Percentiles rank a stretch among this genome's conserved stretches.
phyloP scores from a whole-genome alignment of 2,329 filamentous ascomycete genomes.

The Xylariales sp. region DNA sequence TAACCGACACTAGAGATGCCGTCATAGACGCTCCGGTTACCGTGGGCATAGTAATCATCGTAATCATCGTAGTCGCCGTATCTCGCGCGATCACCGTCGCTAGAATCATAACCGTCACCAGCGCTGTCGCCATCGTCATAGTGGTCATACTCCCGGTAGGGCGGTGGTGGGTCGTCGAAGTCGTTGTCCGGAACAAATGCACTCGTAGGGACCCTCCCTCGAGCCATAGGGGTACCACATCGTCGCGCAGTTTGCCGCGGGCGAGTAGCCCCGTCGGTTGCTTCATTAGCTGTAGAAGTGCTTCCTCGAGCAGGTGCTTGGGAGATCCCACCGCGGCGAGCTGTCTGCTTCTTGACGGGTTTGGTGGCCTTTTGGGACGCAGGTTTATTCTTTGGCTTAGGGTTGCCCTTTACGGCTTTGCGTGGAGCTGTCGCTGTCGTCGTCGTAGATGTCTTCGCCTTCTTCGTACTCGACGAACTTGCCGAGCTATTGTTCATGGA shows the following conservation, averaged over 20 bases:
- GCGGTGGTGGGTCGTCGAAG: slow-evolving; percentile 41
- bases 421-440: slow-evolving; percentile 38
- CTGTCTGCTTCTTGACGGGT: slow-evolving; percentile 37
- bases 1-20: too few relatives aligned
- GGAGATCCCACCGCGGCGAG: slow-evolving; percentile 41
- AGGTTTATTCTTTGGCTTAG: slow-evolving; percentile 25
- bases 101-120: neutral
- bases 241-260: slow-evolving; percentile 47
- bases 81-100: slow-evolving; percentile 11
- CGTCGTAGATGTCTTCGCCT: slow-evolving; percentile 42
- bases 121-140: slow-evolving; percentile 20
- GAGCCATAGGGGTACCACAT: slow-evolving; percentile 40
- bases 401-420: slow-evolving; percentile 21
- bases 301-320: slow-evolving; percentile 37
- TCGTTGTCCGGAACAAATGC: slow-evolving; percentile 14
- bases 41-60: neutral
- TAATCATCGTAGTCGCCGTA: too few relatives aligned
- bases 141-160: slow-evolving; percentile 39
- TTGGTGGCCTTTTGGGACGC: slow-evolving; percentile 6
- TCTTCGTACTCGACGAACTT: slow-evolving; percentile 43
- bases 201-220: slow-evolving; percentile 42
- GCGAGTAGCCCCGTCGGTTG: slow-evolving; percentile 3
- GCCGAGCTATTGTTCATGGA: slow-evolving; percentile 40
- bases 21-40: neutral
- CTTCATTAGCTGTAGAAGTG: neutral